Percentiles rank a stretch among this genome's conserved stretches.
Conservation (phyloP, 2,329 filamentous ascomycete genomes). For the Cryphonectria carpinicola region DNA sequence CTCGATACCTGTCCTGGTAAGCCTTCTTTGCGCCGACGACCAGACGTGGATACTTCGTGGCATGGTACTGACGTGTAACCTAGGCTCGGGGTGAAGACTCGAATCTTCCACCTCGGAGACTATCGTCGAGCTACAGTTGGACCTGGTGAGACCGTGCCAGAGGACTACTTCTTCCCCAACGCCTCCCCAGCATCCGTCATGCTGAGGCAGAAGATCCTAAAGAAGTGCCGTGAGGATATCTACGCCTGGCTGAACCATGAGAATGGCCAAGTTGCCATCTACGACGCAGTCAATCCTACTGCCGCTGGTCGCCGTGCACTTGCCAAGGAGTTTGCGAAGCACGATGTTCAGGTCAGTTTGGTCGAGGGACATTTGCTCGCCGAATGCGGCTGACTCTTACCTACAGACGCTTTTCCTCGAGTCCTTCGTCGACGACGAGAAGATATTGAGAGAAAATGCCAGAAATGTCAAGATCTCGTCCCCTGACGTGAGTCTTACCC, state of each 20-base stretch:
- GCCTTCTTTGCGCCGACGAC: conserved; percentile 2
- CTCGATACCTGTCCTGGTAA: conserved; percentile 88
- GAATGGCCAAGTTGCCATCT: conserved; percentile 97
- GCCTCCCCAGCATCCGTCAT: conserved; percentile 92
- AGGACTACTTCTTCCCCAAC: conserved; percentile 97
- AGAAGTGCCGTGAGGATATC: conserved; percentile 96
- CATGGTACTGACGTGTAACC: conserved; percentile 27
- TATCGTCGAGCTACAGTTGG: conserved; percentile 92
- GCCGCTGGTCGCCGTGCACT: conserved; percentile 79
- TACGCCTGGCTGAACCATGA: conserved; percentile 96
- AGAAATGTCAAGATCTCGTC: conserved; percentile 97
- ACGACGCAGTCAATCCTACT: conserved; percentile 95
- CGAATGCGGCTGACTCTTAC: conserved; percentile 23
- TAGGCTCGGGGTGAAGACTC: conserved; percentile 94
- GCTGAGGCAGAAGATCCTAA: conserved; percentile 93
- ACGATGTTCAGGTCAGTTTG: conserved; percentile 77
- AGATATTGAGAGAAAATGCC: conserved; percentile 94
- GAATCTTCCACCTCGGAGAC: conserved; percentile 96
- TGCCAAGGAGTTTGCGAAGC: conserved; percentile 96
- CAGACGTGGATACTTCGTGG: background rate
- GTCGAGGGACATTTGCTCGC: conserved; percentile 9
- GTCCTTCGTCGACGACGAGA: conserved; percentile 90
- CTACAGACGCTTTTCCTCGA: conserved; percentile 92
- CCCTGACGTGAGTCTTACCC: conserved; percentile 71
- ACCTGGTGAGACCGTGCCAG: conserved; percentile 80